Evolutionary conservation across 768 basidiomycete species (phyloP).

Genomic region (Obba rivulosa): DNA sequence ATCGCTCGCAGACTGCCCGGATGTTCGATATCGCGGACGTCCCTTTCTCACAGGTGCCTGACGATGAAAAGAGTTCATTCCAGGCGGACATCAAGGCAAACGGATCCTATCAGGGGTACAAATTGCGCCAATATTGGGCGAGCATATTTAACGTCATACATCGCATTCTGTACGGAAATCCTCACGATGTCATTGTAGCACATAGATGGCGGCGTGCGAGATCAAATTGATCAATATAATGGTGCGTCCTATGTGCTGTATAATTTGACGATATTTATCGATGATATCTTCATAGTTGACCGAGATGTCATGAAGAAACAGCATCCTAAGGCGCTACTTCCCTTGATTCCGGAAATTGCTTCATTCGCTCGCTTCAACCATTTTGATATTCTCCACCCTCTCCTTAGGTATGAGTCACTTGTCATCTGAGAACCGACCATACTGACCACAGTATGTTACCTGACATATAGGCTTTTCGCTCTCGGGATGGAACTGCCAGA

Average conservation of each 20-base stretch:
- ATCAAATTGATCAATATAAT: constrained; percentile 42
- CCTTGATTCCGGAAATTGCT: constrained; percentile 26
- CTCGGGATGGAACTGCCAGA: constrained; percentile 28
- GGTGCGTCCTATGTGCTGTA: constrained; percentile 22
- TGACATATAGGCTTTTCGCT: constrained; percentile 24
- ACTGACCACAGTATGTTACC: neutral
- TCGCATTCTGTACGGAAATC: too few species aligned
- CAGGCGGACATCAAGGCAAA: constrained; percentile 35
- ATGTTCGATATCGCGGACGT: constrained; percentile 39
- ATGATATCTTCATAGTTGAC: too few species aligned
- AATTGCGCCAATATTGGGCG: constrained; percentile 46
- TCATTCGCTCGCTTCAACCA: constrained; percentile 26
- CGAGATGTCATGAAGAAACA: constrained; percentile 19
- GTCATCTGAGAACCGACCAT: too few species aligned
- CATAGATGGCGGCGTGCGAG: constrained; percentile 35
- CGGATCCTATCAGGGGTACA: constrained; percentile 50
- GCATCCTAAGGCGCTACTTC: constrained; percentile 25
- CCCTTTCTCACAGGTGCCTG: constrained; percentile 33
- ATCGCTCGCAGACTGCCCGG: constrained; percentile 35
- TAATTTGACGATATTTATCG: too few species aligned
- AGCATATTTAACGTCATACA: neutral
- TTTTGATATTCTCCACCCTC: constrained; percentile 22
- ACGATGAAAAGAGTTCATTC: constrained; percentile 39
- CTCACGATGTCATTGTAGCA: constrained; percentile 20
- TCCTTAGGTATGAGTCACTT: constrained; percentile 16